These are phyloP conservation scores for Dipodascopsis tothii DNA, from an alignment of 805 yeast species.

Conservation along the genomic window DNA sequence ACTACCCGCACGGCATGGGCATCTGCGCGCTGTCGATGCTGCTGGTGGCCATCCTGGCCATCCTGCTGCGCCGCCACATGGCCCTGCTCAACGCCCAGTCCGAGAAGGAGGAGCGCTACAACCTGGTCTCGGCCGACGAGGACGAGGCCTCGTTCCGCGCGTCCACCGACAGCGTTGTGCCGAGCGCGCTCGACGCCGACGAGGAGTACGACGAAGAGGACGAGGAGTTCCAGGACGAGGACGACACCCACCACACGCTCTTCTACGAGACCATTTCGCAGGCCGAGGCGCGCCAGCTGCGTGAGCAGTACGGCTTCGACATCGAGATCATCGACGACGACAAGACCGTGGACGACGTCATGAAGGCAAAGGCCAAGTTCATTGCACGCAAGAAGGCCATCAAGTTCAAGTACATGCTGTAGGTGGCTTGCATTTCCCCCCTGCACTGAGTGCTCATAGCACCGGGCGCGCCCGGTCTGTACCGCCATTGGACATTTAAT, in stretches of 20 bases:
- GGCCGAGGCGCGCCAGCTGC: conserved; percentile 17
- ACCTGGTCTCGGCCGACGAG: conserved; percentile 5
- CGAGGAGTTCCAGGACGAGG: neutral
- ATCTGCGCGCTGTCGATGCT: conserved; percentile 20
- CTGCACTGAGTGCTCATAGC: too few relatives aligned
- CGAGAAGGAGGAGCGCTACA: neutral
- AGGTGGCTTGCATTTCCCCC: neutral
- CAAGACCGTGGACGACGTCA: conserved; percentile 11
- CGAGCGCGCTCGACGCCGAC: neutral
- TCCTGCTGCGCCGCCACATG: conserved; percentile 16
- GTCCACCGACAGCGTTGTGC: neutral
- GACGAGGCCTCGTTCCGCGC: neutral
- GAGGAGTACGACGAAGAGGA: neutral
- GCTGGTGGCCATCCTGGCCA: conserved; percentile 18
- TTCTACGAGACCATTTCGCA: conserved; percentile 18
- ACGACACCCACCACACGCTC: conserved; percentile 4
- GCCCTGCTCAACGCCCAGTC: conserved; percentile 2
- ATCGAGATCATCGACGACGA: conserved; percentile 22
- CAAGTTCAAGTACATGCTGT: conserved; percentile 18
- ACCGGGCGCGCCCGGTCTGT: too few relatives aligned
- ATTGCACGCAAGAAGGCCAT: conserved; percentile 11
- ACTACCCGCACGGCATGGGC: conserved; percentile 24
- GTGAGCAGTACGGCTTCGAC: conserved; percentile 20
- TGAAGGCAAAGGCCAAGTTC: conserved; percentile 17
- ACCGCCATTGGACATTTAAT: too few relatives aligned